phyloP scores from a whole-genome alignment of 371 early-diverging fungal species.

The Synchytrium microbalum region DNA sequence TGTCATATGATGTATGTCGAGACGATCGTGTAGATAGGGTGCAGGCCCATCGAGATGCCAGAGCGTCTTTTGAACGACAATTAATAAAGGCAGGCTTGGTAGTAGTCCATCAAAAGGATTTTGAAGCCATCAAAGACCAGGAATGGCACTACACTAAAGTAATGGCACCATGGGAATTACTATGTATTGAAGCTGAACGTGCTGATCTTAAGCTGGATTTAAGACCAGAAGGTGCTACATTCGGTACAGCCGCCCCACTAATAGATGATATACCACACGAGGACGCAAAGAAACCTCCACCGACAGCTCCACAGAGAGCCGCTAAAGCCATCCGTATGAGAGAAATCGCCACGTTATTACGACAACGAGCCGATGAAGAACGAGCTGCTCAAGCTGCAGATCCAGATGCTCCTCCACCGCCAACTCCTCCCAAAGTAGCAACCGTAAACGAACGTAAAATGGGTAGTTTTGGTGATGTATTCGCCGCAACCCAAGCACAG shows the following conservation, averaged over 20 bases:
- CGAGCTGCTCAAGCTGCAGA: neutral
- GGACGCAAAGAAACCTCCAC: neutral
- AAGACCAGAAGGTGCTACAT: constrained; percentile 12
- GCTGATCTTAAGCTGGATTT: constrained; percentile 34
- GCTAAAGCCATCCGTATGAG: neutral
- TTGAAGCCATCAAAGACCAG: constrained; percentile 15
- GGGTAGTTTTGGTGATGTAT: no score
- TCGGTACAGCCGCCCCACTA: neutral
- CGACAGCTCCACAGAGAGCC: neutral
- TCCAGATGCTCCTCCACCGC: no score
- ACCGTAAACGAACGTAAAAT: no score
- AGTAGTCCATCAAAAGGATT: constrained; percentile 34
- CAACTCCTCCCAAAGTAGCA: no score
- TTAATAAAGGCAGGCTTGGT: constrained; percentile 30
- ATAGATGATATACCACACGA: neutral
- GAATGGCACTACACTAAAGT: constrained; percentile 39
- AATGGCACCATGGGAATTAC: constrained; percentile 38
- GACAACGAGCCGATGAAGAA: neutral
- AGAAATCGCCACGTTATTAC: neutral
- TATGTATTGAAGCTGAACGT: constrained; percentile 44
- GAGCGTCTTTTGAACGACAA: constrained; percentile 16
- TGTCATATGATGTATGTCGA: constrained; percentile 20
- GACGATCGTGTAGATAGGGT: constrained; percentile 10
- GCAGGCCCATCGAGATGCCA: neutral
- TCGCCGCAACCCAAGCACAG: no score